Conservation (phyloP, 1,139 yeast genomes). For the Taphrina confusa region DNA sequence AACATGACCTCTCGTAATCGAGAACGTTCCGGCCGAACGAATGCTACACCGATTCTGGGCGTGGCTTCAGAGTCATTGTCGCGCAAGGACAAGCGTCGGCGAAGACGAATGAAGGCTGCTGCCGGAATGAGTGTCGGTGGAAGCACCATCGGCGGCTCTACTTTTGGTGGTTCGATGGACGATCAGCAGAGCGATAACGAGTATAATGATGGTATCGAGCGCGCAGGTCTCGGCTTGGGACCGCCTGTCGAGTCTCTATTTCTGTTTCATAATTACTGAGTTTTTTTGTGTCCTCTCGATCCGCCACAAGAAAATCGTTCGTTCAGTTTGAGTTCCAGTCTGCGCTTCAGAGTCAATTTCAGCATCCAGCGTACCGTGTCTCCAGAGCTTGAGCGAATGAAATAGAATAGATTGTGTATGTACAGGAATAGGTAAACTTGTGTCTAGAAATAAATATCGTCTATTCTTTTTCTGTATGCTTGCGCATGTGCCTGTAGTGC, state of each 20-base stretch:
- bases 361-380: too few species aligned
- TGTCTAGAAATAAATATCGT: too few species aligned
- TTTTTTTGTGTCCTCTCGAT: background rate
- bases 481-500: too few species aligned
- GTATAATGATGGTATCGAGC: conserved; percentile 22
- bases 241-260: conserved; percentile 29
- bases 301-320: background rate
- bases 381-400: conserved; percentile 1
- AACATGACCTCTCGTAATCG: conserved; percentile 18
- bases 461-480: too few species aligned
- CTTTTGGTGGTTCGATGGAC: conserved; percentile 22
- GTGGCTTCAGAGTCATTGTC: conserved; percentile 25
- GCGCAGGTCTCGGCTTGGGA: conserved; percentile 31
- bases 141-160: conserved; percentile 6
- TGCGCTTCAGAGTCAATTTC: too few species aligned
- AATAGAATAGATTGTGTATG: background rate
- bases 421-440: too few species aligned
- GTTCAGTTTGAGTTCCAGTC: conserved; percentile 2
- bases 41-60: conserved; percentile 23
- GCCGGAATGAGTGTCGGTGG: conserved; percentile 11
- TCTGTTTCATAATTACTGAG: conserved; percentile 19
- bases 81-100: conserved; percentile 21
- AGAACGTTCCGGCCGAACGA: conserved; percentile 14
- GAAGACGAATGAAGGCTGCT: conserved; percentile 28
- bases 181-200: conserved; percentile 20